Evolutionary conservation across 2,329 filamentous ascomycete species (phyloP).

Genomic region (Aureobasidium uvarum): DNA sequence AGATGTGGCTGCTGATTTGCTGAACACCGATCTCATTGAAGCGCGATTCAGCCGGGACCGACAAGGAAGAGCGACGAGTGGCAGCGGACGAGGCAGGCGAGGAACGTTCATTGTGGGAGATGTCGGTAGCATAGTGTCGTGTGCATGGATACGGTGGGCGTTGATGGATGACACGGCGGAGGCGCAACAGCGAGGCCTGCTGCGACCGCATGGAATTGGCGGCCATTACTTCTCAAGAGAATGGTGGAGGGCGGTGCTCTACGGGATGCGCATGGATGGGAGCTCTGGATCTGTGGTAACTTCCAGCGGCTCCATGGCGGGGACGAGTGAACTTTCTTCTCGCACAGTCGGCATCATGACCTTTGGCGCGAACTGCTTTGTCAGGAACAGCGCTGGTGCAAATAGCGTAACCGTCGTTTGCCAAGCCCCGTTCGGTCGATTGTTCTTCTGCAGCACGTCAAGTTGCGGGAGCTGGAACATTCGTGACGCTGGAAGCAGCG

Average conservation of each 20-base stretch:
- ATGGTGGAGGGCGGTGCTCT: neutral
- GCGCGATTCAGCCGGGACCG: conserved; percentile 56
- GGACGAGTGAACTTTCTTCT: conserved; percentile 22
- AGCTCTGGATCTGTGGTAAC: neutral
- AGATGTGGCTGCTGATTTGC: conserved; percentile 81
- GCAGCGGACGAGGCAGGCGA: conserved; percentile 19
- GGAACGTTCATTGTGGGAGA: conserved; percentile 16
- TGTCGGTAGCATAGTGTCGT: conserved; percentile 32
- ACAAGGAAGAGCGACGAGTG: conserved; percentile 36
- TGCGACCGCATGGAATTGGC: conserved; percentile 36
- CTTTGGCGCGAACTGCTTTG: neutral
- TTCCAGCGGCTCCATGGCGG: conserved; percentile 19
- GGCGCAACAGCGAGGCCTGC: conserved; percentile 39
- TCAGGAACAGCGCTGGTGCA: neutral
- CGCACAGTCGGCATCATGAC: conserved; percentile 19
- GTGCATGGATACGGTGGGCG: conserved; percentile 29
- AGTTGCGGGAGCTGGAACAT: neutral
- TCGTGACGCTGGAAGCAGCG: neutral
- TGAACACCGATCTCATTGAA: conserved; percentile 95
- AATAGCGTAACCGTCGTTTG: conserved; percentile 17
- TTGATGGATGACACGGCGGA: conserved; percentile 26
- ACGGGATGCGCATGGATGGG: neutral
- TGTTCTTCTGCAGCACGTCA: neutral
- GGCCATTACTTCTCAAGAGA: neutral
- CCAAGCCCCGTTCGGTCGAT: conserved; percentile 7